A percentile compares a stretch with the other conserved stretches of the same genome.
These are phyloP conservation scores for Penicillium sp. DNA, from an alignment of 2,329 filamentous ascomycete species.

Conservation along the genomic window DNA sequence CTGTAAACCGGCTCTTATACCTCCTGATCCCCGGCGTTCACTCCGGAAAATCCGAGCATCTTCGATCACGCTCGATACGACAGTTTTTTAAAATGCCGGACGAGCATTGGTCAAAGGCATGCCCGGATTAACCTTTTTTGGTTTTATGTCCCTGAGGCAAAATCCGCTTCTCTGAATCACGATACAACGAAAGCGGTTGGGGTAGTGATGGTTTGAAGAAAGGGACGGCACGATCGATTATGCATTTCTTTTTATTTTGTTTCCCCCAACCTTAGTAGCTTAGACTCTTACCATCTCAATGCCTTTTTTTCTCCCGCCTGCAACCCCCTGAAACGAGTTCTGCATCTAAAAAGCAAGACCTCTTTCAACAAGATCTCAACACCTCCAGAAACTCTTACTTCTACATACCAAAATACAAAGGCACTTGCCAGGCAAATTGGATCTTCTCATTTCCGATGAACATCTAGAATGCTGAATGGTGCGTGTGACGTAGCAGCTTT, in stretches of 20 bases:
- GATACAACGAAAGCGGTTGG: constrained; percentile 43
- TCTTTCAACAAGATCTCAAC: constrained; percentile 24
- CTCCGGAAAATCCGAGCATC: constrained; percentile 9
- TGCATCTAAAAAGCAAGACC: constrained; percentile 25
- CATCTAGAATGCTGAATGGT: background rate
- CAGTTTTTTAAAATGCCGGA: background rate
- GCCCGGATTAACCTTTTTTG: constrained; percentile 22
- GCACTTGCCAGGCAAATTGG: constrained; percentile 4
- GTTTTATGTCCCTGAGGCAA: constrained; percentile 26
- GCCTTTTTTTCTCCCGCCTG: constrained; percentile 16
- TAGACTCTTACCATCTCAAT: constrained; percentile 37
- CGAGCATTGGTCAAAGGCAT: constrained; percentile 11
- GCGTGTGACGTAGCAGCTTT: background rate
- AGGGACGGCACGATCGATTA: constrained; percentile 41
- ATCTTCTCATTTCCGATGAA: background rate
- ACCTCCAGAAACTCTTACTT: constrained; percentile 2
- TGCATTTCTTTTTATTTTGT: constrained; percentile 37
- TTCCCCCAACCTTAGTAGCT: constrained; percentile 30
- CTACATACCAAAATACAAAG: constrained; percentile 12
- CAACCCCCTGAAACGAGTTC: constrained; percentile 25
- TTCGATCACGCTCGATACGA: background rate
- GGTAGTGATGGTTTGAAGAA: constrained; percentile 34
- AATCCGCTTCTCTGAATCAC: constrained; percentile 35
- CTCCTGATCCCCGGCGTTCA: constrained; percentile 17
- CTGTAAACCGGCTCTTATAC: constrained; percentile 42